Evolutionary conservation across 495 filamentous ascomycete species (phyloP).

Genomic region (Corynascus novoguineensis): DNA sequence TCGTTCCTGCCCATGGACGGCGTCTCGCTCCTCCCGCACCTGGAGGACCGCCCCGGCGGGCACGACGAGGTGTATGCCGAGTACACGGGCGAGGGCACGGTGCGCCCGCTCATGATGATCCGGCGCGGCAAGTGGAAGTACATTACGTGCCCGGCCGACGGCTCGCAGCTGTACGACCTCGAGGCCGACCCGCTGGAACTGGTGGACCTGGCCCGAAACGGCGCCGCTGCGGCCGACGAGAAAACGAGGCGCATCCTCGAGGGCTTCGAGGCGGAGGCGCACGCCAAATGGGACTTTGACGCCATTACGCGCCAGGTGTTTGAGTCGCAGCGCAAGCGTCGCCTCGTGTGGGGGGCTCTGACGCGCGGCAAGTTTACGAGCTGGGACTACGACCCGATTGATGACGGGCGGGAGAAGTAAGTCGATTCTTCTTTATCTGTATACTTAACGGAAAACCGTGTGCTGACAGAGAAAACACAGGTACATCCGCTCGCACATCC

Average conservation of each 20-base stretch:
- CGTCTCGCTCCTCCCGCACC: constrained; percentile 62
- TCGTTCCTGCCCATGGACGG: constrained; percentile 70
- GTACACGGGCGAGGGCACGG: constrained; percentile 83
- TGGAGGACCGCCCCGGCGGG: constrained; percentile 52
- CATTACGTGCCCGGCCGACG: constrained; percentile 71
- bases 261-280: constrained; percentile 60
- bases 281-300: constrained; percentile 66
- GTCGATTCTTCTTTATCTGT: constrained; percentile 17
- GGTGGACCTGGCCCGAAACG: constrained; percentile 54
- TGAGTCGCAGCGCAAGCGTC: constrained; percentile 62
- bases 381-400: constrained; percentile 74
- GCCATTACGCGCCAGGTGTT: constrained; percentile 64
- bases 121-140: constrained; percentile 77
- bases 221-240: constrained; percentile 35
- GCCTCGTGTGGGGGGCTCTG: constrained; percentile 68
- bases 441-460: neutral
- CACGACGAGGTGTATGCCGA: constrained; percentile 78
- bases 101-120: constrained; percentile 88
- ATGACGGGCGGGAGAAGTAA: constrained; percentile 68
- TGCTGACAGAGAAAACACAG: constrained; percentile 26
- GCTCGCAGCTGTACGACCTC: constrained; percentile 73
- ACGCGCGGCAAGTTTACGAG: constrained; percentile 59
- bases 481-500: constrained; percentile 64
- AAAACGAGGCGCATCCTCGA: constrained; percentile 45
- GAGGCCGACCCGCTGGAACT: constrained; percentile 66